phyloP scores from a whole-genome alignment of 2,329 filamentous ascomycete species.

The Colletotrichum chlorophyti region DNA sequence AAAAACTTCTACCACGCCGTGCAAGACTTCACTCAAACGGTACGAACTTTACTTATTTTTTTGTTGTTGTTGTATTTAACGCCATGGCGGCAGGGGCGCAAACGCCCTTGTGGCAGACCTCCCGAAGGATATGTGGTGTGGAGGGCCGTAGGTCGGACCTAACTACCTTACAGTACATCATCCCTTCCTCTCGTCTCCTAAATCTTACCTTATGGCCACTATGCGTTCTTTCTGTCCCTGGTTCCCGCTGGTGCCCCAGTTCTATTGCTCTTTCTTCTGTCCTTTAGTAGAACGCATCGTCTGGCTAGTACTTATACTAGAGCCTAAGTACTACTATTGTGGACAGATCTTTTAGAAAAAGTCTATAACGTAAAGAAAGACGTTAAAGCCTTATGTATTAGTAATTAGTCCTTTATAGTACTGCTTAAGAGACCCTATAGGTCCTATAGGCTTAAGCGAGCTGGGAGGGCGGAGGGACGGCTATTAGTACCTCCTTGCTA shows the following conservation, averaged over 20 bases:
- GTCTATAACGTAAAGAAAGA: neutral
- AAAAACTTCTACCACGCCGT: too few relatives aligned
- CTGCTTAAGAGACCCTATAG: too few relatives aligned
- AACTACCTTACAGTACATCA: neutral
- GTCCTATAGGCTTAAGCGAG: too few relatives aligned
- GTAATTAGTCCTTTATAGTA: too few relatives aligned
- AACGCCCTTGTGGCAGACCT: neutral
- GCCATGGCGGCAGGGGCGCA: neutral
- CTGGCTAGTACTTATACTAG: neutral
- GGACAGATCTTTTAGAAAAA: neutral
- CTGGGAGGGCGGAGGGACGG: too few relatives aligned
- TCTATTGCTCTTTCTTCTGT: neutral
- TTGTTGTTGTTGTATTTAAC: constrained; percentile 2
- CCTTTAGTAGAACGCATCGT: neutral
- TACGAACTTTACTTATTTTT: too few relatives aligned
- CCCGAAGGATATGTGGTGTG: neutral
- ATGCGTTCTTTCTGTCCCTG: neutral
- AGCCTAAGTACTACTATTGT: neutral
- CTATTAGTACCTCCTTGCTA: neutral
- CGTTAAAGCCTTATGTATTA: neutral
- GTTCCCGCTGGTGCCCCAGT: neutral
- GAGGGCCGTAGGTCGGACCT: neutral
- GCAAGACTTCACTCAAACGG: too few relatives aligned
- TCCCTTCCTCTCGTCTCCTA: neutral
- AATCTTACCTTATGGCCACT: neutral